phyloP scores from a whole-genome alignment of 306 rosid genomes.

The Fagus sylvatica region DNA sequence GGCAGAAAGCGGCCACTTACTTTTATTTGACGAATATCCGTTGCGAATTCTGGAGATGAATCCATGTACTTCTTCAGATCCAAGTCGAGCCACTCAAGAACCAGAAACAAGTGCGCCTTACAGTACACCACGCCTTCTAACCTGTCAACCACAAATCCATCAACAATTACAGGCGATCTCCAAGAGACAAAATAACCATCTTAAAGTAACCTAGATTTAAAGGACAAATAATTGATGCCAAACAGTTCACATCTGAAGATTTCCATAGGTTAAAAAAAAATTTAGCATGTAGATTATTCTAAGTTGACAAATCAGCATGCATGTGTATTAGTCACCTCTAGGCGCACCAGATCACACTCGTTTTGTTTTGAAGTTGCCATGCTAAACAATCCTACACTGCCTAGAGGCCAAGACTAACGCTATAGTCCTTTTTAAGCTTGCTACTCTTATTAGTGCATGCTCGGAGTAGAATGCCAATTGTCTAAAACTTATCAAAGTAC shows the following conservation, averaged over 20 bases:
- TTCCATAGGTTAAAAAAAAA: neutral
- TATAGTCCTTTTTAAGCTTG: neutral
- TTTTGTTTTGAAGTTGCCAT: conserved; percentile 1
- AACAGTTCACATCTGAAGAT: neutral
- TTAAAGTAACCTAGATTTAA: neutral
- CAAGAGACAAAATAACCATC: neutral
- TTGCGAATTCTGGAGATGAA: conserved; percentile 85
- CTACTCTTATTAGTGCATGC: neutral
- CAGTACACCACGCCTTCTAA: conserved; percentile 94
- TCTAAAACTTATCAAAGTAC: neutral
- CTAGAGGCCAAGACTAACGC: neutral
- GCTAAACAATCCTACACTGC: neutral
- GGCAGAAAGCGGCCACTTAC: conserved; percentile 39
- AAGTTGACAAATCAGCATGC: too few relatives aligned
- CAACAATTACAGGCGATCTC: conserved; percentile 17
- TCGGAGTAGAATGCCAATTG: neutral
- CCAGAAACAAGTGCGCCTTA: conserved; percentile 89
- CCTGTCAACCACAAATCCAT: conserved; percentile 49
- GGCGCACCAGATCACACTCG: neutral
- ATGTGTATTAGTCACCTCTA: too few relatives aligned
- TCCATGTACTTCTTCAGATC: conserved; percentile 99
- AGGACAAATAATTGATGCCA: neutral
- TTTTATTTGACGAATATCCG: conserved; percentile 84
- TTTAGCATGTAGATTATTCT: neutral
- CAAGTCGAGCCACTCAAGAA: conserved; percentile 95